These are phyloP conservation scores for Penicillium frequentans DNA, from an alignment of 2,329 filamentous ascomycete genomes.

Conservation along the genomic window DNA sequence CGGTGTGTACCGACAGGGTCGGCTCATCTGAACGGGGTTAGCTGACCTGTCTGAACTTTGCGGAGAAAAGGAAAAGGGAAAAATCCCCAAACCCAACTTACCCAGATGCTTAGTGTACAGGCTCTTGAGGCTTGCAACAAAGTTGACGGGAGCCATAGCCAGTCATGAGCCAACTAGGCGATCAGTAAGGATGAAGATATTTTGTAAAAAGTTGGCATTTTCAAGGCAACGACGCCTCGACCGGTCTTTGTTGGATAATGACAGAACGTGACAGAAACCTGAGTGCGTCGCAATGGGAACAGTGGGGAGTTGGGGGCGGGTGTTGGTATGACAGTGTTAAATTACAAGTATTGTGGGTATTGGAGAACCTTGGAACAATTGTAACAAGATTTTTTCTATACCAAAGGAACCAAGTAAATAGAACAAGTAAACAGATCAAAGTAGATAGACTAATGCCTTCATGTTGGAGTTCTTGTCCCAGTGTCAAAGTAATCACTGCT, in stretches of 20 bases:
- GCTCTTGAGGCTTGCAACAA: slow-evolving; percentile 33
- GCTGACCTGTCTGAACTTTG: slow-evolving; percentile 11
- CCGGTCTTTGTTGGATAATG: slow-evolving; percentile 13
- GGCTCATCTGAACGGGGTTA: slow-evolving; percentile 34
- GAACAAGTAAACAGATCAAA: background rate
- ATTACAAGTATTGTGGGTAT: background rate
- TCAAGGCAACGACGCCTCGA: background rate
- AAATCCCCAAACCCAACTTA: slow-evolving; percentile 8
- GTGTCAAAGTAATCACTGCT: background rate
- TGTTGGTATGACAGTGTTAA: background rate
- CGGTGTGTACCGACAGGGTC: slow-evolving; percentile 36
- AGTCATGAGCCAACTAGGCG: background rate
- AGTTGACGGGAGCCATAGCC: slow-evolving; percentile 34
- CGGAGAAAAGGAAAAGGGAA: background rate
- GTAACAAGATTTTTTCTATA: background rate
- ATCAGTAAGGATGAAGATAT: background rate
- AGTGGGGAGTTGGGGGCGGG: background rate
- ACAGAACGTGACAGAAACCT: background rate
- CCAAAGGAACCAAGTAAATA: background rate
- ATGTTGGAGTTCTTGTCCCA: too few relatives aligned
- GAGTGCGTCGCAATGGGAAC: background rate
- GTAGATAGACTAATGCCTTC: background rate
- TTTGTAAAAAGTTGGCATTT: background rate
- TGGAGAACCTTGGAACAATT: background rate
- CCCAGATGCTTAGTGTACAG: slow-evolving; percentile 34